Evolutionary conservation across 1,139 yeast species (phyloP), one percentile per base, ranked within the genome.

Genomic region (Debaryomyces fabryi): DNA sequence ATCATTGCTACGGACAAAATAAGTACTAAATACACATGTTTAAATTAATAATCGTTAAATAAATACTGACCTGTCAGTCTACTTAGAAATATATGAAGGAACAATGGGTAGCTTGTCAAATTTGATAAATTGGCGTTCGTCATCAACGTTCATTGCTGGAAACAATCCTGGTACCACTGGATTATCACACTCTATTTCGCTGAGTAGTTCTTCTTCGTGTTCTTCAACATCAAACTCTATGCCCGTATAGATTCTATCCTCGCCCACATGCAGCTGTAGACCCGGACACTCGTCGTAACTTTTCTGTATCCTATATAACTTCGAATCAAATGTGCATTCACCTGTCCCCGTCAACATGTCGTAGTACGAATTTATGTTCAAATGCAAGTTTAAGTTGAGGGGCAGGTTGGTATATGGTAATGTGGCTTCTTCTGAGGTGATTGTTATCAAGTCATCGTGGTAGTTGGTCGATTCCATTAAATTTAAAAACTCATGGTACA

Each of bases 101-200:
- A 60, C 62, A 37, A 70, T 55, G 1, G 76, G 76, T 29, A 73
- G 55, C 30, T 51, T 51, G 35, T 67, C 66, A 43, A 67, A 59
- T 29, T 49, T 56, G 60, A 62, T 57, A 49, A 69, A 68, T 52
- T 58, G 58, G 10, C 48, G 49, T n/a, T 51, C 55, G 48, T 62
- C 67, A 39, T 54, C 51, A 15, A 67, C 50, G 29, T 68, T 57
- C 74, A 74, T 69, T 16, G 54, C 52, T 1, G 79, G 79, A 50
- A 73, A 74, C 8, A 74, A 60, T 0, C 74, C 76, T 0, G 77
- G 78, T 1, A 57, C 71, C 9, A 62, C 49, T 7, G 63, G 64
- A 40, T 63, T 62, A 10, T 13, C 39, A 23, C 39, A 42, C 23
- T 49, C 52, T 30, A 10, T 21, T 30, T 37, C 39, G 18, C 32